A percentile compares a stretch with the other conserved stretches of the same genome.
Evolutionary conservation across 1,284 basidiomycete species (phyloP).

Genomic region (Lignosus rhinocerotis): DNA sequence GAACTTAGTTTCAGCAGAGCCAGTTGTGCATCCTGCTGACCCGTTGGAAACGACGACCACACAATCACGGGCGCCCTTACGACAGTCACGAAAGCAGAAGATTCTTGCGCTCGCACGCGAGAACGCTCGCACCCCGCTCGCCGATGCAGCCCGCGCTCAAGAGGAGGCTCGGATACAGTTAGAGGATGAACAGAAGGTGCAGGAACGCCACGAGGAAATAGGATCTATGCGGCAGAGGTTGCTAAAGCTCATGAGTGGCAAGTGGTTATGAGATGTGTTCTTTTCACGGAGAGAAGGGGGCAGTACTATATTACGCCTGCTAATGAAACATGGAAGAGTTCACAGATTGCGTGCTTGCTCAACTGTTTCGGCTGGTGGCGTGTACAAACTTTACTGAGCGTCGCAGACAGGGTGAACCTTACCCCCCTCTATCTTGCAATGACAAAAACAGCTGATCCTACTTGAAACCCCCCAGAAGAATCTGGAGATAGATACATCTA

Average conservation of each 20-base stretch:
- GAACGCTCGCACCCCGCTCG: constrained; percentile 28
- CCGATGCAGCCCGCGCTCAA: not conserved
- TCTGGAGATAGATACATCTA: no score
- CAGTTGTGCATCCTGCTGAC: not conserved
- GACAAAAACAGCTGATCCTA: no score
- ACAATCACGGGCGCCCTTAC: not conserved
- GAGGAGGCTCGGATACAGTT: constrained; percentile 4
- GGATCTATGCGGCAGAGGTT: constrained; percentile 27
- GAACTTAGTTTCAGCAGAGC: not conserved
- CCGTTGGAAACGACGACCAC: not conserved
- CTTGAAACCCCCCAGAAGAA: no score
- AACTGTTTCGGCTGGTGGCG: no score
- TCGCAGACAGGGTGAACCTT: no score
- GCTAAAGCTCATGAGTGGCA: constrained; percentile 29
- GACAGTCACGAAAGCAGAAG: constrained; percentile 22
- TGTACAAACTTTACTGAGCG: no score
- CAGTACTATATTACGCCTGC: no score
- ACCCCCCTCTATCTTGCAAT: no score
- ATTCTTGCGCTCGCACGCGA: constrained; percentile 32
- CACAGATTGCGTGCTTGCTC: no score
- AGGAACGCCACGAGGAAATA: constrained; percentile 6
- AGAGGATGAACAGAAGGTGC: constrained; percentile 12
- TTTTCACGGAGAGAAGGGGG: no score
- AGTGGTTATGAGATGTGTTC: constrained; percentile 13
- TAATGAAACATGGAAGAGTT: no score